These are phyloP conservation scores for Juglanconis sp. DNA, from an alignment of 2,329 filamentous ascomycete genomes.

Conservation along the genomic window DNA sequence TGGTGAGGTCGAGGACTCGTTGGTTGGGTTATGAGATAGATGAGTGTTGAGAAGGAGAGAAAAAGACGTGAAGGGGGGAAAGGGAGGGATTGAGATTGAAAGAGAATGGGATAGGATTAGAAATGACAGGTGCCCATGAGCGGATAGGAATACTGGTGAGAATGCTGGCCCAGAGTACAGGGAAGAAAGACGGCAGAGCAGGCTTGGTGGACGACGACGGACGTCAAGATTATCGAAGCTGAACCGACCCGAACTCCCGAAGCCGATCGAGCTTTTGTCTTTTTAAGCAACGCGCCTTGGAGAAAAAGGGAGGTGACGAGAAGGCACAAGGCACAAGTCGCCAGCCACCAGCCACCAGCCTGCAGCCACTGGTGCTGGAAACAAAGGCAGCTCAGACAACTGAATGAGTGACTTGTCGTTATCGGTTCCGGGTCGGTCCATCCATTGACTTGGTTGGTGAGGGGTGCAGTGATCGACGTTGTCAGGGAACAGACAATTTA, in stretches of 20 bases:
- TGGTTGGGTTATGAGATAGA: background rate
- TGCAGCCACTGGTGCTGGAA: background rate
- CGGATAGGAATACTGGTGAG: background rate
- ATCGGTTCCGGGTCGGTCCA: background rate
- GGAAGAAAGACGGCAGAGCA: background rate
- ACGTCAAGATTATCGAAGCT: background rate
- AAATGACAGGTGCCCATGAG: background rate
- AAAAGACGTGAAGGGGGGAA: background rate
- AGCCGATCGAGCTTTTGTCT: too few relatives aligned
- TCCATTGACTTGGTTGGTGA: background rate
- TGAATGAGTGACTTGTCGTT: background rate
- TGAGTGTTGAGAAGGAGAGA: background rate
- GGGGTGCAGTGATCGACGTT: background rate
- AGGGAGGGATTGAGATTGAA: background rate
- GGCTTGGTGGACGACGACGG: background rate
- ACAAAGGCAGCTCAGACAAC: background rate
- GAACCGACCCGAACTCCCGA: background rate
- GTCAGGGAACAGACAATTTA: background rate
- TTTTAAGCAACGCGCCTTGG: too few relatives aligned
- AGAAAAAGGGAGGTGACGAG: background rate
- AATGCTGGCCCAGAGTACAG: background rate
- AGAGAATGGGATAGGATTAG: background rate
- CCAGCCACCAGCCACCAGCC: background rate
- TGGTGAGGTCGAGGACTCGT: background rate
- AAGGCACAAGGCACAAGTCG: background rate